Conservation (phyloP, 2,329 filamentous ascomycete genomes). For the Sordariomycetes sp. region DNA sequence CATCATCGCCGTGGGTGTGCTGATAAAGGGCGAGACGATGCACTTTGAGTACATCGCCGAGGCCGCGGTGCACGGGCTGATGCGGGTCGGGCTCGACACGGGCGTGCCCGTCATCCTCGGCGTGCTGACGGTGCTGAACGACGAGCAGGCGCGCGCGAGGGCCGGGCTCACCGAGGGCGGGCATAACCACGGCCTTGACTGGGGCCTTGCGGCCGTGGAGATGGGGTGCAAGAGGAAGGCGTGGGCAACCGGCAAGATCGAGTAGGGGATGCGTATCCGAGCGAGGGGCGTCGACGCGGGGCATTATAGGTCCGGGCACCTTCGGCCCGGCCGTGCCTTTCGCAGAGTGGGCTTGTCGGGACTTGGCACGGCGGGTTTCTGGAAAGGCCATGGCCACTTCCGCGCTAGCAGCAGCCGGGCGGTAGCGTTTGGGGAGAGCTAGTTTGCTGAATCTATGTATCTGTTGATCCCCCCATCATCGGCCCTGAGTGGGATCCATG, state of each 20-base stretch:
- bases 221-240: slow-evolving; percentile 76
- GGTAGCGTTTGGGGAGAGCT: too few species aligned
- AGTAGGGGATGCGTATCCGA: slow-evolving; percentile 11
- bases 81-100: slow-evolving; percentile 84
- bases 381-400: too few species aligned
- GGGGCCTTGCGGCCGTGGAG: slow-evolving; percentile 90
- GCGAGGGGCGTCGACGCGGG: too few species aligned
- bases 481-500: too few species aligned
- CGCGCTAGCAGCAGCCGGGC: too few species aligned
- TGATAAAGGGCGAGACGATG: slow-evolving; percentile 99
- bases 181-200: slow-evolving; percentile 97
- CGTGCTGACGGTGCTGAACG: slow-evolving; percentile 73
- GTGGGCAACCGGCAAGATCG: slow-evolving; percentile 61
- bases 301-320: too few species aligned
- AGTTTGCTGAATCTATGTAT: too few species aligned
- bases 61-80: slow-evolving; percentile 77
- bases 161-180: slow-evolving; percentile 58
- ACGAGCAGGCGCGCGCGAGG: slow-evolving; percentile 75
- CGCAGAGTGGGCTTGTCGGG: too few species aligned
- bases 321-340: too few species aligned
- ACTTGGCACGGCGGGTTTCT: too few species aligned
- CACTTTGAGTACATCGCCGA: slow-evolving; percentile 99
- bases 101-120: slow-evolving; percentile 88
- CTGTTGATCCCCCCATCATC: too few species aligned
- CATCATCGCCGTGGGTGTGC: slow-evolving; percentile 84